A percentile compares a stretch with the other conserved stretches of the same genome.
phyloP scores from a whole-genome alignment of 2,329 filamentous ascomycete species.

The Pseudogymnoascus sp. region DNA sequence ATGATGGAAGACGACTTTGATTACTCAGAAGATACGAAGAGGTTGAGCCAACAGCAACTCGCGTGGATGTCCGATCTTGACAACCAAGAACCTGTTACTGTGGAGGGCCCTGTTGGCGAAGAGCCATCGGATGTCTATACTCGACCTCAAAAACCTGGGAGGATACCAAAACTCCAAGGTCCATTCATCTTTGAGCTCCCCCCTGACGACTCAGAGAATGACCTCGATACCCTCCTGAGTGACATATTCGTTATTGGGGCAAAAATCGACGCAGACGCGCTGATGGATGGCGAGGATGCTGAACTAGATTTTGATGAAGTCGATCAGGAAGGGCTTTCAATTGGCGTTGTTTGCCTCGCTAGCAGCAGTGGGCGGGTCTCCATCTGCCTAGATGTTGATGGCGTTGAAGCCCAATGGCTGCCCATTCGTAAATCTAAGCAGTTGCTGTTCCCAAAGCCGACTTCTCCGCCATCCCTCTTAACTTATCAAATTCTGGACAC shows the following conservation, averaged over 20 bases:
- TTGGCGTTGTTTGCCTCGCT: constrained; percentile 52
- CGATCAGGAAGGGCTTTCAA: constrained; percentile 52
- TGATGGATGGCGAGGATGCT: constrained; percentile 59
- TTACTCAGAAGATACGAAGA: constrained; percentile 44
- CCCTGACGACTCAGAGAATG: constrained; percentile 45
- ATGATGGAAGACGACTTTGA: constrained; percentile 52
- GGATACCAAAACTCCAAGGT: constrained; percentile 53
- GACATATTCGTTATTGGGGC: constrained; percentile 57
- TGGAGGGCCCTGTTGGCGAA: constrained; percentile 44
- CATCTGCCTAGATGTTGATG: constrained; percentile 54
- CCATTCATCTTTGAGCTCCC: constrained; percentile 50
- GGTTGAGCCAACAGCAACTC: constrained; percentile 56
- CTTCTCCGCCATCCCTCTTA: constrained; percentile 42
- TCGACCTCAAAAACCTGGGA: constrained; percentile 49
- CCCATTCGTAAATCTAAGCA: constrained; percentile 44
- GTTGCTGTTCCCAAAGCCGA: constrained; percentile 33
- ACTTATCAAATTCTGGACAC: constrained; percentile 58
- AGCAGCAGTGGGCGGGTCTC: constrained; percentile 54
- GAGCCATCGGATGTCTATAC: constrained; percentile 47
- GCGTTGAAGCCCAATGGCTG: constrained; percentile 59
- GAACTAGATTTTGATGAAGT: constrained; percentile 49
- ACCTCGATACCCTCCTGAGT: constrained; percentile 48
- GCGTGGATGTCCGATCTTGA: constrained; percentile 62
- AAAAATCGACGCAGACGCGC: constrained; percentile 50
- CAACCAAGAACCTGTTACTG: constrained; percentile 50